Base-by-base conservation (phyloP, 768 basidiomycete genomes). In the Kwoniella newhampshirensis region DNA sequence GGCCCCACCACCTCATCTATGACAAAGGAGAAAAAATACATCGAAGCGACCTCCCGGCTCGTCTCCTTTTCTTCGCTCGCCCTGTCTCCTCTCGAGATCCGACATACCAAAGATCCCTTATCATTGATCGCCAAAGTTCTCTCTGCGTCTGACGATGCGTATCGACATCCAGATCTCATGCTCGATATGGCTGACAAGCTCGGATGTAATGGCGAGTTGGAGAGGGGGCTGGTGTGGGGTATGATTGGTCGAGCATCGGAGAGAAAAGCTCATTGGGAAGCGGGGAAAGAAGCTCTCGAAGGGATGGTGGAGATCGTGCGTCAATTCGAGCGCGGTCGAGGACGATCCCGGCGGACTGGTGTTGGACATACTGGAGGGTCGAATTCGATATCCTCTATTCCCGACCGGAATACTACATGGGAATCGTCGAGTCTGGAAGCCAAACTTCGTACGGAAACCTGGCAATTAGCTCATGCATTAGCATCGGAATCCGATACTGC, bases 11-110 rank as follows among this genome's bases (percentile, higher is more conserved):
- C 91, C 0, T 82, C 84, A 17, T 80, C 79, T 0, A 80, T 93
- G 52, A 64, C 75, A 13, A 80, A 79, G 57, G 91, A 97, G 73
- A 87, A 86, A 54, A 87, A 91, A 52, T 99, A 97, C 76, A 96
- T 99, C 60, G 93, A 98, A 78, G 96, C 96, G 1, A 99, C 96
- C 0, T 94, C 91, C 23, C 86, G 90, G 1, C 85, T 99, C 11
- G 85, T 87, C n/a, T 91, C 94, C 3, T 99, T 90, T 81, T 94
- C 58, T 17, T 53, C 58, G 35, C 37, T 55, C 6, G 82, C 85
- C 5, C 85, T 98, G 49, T 83, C 91, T 8, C 94, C 94, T 0
- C 84, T 96, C 58, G 93, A 97, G 75, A 91, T 99, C 59, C 87
- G 94, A 8, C 82, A 96, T 20, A 88, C 89, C 28, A 89, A 88